Percentiles rank a stretch among this genome's conserved stretches.
These are phyloP conservation scores for Penicillium janthinellum DNA, from an alignment of 2,329 filamentous ascomycete genomes.

Conservation along the genomic window DNA sequence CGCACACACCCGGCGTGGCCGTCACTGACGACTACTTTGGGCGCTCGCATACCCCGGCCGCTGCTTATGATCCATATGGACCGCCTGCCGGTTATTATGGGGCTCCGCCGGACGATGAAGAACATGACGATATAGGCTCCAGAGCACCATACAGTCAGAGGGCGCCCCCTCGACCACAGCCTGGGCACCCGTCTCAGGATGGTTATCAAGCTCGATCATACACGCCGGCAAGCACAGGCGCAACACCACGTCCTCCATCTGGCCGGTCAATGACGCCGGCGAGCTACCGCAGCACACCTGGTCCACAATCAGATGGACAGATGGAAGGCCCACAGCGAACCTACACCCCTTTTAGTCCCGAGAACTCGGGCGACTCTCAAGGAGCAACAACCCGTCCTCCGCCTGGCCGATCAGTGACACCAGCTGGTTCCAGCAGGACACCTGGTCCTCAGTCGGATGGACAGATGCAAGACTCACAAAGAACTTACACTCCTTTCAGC, in stretches of 20 bases:
- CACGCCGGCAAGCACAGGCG: slow-evolving; percentile 14
- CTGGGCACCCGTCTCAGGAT: slow-evolving; percentile 15
- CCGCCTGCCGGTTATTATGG: slow-evolving; percentile 14
- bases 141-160: slow-evolving; percentile 13
- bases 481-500: too few species aligned
- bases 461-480: too few species aligned
- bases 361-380: slow-evolving; percentile 8
- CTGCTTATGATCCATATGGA: slow-evolving; percentile 9
- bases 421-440: too few species aligned
- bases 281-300: slow-evolving; percentile 12
- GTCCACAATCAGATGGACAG: slow-evolving; percentile 5
- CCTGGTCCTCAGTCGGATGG: too few species aligned
- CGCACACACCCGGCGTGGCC: slow-evolving; percentile 18
- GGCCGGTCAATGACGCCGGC: slow-evolving; percentile 15
- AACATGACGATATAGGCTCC: slow-evolving; percentile 11
- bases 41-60: neutral
- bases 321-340: slow-evolving; percentile 11
- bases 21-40: slow-evolving; percentile 9
- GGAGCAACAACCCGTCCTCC: too few species aligned
- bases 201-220: slow-evolving; percentile 16
- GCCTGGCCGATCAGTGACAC: too few species aligned
- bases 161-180: slow-evolving; percentile 5
- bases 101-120: slow-evolving; percentile 4
- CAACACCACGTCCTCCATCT: neutral
- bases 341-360: slow-evolving; percentile 15